phyloP scores from a whole-genome alignment of 441 rosid genomes.

The Capsella rubella region DNA sequence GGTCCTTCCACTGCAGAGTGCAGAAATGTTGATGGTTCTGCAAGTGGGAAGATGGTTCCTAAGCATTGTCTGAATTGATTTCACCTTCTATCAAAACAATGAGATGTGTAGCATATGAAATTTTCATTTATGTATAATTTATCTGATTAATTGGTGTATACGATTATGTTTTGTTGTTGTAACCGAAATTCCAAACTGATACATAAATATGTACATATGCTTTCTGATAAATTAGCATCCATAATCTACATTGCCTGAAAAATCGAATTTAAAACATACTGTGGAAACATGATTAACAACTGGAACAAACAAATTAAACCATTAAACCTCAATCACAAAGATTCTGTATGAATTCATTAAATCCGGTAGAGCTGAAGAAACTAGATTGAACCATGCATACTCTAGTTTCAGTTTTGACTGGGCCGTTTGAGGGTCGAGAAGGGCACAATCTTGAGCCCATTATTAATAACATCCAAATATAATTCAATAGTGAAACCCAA shows the following conservation, averaged over 20 bases:
- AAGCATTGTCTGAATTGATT: conserved; percentile 8
- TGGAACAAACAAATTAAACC: no score
- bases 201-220: background rate
- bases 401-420: background rate
- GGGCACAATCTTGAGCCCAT: background rate
- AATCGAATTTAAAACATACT: background rate
- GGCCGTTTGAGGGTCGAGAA: background rate
- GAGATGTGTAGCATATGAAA: background rate
- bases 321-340: background rate
- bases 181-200: background rate
- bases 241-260: background rate
- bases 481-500: no score
- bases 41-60: conserved; percentile 26
- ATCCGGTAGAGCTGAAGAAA: background rate
- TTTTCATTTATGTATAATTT: background rate
- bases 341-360: background rate
- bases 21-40: conserved; percentile 17
- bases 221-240: background rate
- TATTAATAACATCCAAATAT: no score
- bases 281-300: no score
- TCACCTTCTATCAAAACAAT: background rate
- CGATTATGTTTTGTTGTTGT: background rate
- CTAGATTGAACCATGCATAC: background rate
- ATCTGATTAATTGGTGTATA: background rate
- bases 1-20: conserved; percentile 29